A percentile compares a stretch with the other conserved stretches of the same genome.
Conservation (phyloP, 352 stramenopile species). For the Phytophthora brassicae region DNA sequence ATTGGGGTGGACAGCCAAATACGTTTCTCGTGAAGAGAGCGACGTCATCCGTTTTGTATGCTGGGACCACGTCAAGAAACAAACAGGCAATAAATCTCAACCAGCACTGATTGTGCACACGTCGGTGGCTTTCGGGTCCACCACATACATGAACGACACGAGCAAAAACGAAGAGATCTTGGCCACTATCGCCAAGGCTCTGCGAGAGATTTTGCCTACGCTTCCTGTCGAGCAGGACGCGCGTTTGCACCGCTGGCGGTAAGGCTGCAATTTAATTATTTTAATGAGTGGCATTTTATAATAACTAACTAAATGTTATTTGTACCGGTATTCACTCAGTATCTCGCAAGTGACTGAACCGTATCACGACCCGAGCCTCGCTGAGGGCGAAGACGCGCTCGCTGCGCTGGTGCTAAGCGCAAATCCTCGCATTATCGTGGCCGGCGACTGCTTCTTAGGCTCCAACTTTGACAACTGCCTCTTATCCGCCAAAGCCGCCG, state of each 20-base stretch:
- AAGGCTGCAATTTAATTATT: slow-evolving; percentile 8
- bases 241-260: slow-evolving; percentile 72
- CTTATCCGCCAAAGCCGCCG: slow-evolving; percentile 54
- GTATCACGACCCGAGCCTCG: slow-evolving; percentile 34
- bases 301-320: slow-evolving; percentile 6
- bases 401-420: slow-evolving; percentile 44
- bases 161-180: slow-evolving; percentile 58
- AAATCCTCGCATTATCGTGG: slow-evolving; percentile 61
- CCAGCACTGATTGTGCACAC: slow-evolving; percentile 64
- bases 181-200: slow-evolving; percentile 43
- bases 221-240: slow-evolving; percentile 47
- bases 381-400: slow-evolving; percentile 10
- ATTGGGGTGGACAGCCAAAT: slow-evolving; percentile 68
- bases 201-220: slow-evolving; percentile 60
- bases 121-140: slow-evolving; percentile 55
- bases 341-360: slow-evolving; percentile 66
- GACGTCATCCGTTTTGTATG: slow-evolving; percentile 74
- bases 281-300: neutral
- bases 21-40: slow-evolving; percentile 52
- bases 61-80: slow-evolving; percentile 78
- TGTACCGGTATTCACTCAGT: slow-evolving; percentile 23
- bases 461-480: slow-evolving; percentile 76
- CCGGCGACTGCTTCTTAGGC: slow-evolving; percentile 68
- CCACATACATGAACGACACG: slow-evolving; percentile 59
- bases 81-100: neutral